Evolutionary conservation across 441 rosid species (phyloP).

Genomic region (Adansonia gregorii): DNA sequence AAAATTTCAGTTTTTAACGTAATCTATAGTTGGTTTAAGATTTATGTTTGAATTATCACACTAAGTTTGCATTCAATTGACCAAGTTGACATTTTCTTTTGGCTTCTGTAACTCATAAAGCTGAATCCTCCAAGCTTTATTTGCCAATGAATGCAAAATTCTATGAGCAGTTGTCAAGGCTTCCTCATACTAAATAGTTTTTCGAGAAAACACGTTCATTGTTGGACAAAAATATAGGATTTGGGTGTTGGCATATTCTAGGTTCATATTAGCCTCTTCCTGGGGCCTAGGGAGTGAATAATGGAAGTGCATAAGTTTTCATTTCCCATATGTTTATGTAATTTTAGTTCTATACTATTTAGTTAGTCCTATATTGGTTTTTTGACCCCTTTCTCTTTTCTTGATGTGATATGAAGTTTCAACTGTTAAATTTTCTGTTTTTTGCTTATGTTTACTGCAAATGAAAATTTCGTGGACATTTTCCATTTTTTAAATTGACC

Average conservation of each 20-base stretch:
- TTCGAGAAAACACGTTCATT: not conserved
- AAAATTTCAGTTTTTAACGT: not conserved
- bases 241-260: not conserved
- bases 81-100: not conserved
- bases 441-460: not conserved
- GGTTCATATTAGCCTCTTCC: not conserved
- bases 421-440: not conserved
- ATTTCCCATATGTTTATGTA: not conserved
- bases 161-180: not conserved
- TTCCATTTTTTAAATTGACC: not conserved
- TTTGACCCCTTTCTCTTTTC: not conserved
- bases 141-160: not conserved
- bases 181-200: not conserved
- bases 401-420: not conserved
- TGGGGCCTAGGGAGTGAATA: not conserved
- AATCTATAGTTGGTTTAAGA: not conserved
- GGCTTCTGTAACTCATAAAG: not conserved
- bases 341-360: not conserved
- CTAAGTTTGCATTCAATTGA: not conserved
- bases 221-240: not conserved
- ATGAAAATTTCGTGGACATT: not conserved
- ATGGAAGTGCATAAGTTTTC: not conserved
- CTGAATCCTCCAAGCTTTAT: conserved; percentile 2
- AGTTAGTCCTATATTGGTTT: not conserved
- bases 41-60: not conserved